phyloP scores from a whole-genome alignment of 768 basidiomycete species.

The Collybiopsis luxurians region DNA sequence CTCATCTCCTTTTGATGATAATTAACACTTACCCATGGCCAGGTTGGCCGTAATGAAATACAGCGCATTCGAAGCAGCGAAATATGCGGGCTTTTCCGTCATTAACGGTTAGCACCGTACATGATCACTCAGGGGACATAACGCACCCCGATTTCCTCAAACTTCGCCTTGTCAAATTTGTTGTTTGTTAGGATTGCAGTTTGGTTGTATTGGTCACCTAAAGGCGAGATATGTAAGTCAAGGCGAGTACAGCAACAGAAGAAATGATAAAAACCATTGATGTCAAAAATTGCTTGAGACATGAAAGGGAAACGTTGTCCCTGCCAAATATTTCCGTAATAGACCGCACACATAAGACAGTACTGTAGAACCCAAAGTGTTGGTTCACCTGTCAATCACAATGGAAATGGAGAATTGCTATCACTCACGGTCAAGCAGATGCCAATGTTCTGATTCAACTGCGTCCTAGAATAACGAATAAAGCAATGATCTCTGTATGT shows the following conservation, averaged over 20 bases:
- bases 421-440: slow-evolving; percentile 13
- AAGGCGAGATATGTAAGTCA: slow-evolving; percentile 11
- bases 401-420: too few species aligned
- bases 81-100: slow-evolving; percentile 33
- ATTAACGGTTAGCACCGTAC: too few species aligned
- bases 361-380: slow-evolving; percentile 1
- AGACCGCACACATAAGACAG: slow-evolving; percentile 17
- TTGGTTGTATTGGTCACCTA: slow-evolving; percentile 25
- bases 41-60: slow-evolving; percentile 15
- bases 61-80: slow-evolving; percentile 29
- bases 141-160: slow-evolving; percentile 13
- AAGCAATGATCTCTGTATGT: not conserved
- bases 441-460: slow-evolving; percentile 20
- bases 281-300: slow-evolving; percentile 10
- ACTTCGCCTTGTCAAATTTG: slow-evolving; percentile 20
- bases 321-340: slow-evolving; percentile 21
- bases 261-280: not conserved
- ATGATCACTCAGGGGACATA: too few species aligned
- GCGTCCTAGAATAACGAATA: slow-evolving; percentile 8
- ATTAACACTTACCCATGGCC: slow-evolving; percentile 11
- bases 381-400: not conserved
- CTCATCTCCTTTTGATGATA: too few species aligned
- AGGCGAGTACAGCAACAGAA: not conserved
- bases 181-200: slow-evolving; percentile 23
- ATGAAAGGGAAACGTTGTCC: slow-evolving; percentile 17